Evolutionary conservation across 306 rosid species (phyloP).

Genomic region (Pyrus betulifolia): DNA sequence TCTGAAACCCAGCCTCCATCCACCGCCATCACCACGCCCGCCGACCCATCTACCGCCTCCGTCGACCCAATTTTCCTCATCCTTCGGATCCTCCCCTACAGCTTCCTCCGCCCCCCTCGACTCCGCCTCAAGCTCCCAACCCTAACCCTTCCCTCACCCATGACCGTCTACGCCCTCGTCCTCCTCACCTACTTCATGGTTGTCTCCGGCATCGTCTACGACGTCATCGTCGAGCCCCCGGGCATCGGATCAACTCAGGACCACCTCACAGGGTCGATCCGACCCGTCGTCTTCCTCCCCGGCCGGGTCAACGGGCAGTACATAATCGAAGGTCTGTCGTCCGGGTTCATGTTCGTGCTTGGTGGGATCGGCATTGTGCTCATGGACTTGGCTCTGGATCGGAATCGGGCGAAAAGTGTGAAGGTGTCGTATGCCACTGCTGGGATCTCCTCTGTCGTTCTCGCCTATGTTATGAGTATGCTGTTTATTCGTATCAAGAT

Average conservation of each 20-base stretch:
- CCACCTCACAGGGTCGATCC: slow-evolving; percentile 68
- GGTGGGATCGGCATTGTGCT: slow-evolving; percentile 78
- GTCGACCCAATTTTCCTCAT: slow-evolving; percentile 36
- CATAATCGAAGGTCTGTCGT: slow-evolving; percentile 81
- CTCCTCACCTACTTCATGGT: slow-evolving; percentile 97
- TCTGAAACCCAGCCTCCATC: slow-evolving; percentile 20
- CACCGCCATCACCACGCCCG: not conserved
- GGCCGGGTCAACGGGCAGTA: slow-evolving; percentile 96
- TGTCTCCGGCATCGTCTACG: slow-evolving; percentile 89
- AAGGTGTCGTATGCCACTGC: slow-evolving; percentile 80
- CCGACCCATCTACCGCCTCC: slow-evolving; percentile 14
- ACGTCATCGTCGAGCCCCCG: slow-evolving; percentile 92
- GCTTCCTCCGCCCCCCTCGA: slow-evolving; percentile 57
- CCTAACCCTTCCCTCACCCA: slow-evolving; percentile 41
- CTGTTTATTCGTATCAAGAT: slow-evolving; percentile 90
- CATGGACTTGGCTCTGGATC: slow-evolving; percentile 75
- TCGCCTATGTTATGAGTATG: slow-evolving; percentile 88
- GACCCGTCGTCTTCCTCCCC: slow-evolving; percentile 76
- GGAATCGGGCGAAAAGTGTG: slow-evolving; percentile 62
- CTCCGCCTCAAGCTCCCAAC: slow-evolving; percentile 36
- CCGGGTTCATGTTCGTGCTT: slow-evolving; percentile 87
- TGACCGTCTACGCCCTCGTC: slow-evolving; percentile 60
- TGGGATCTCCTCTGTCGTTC: slow-evolving; percentile 51
- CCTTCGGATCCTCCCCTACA: slow-evolving; percentile 46
- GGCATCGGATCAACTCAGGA: slow-evolving; percentile 91